Percentiles rank a stretch among this genome's conserved stretches.
Evolutionary conservation across 139 green algal species (phyloP).

Genomic region (Chlamydomonas sp.): DNA sequence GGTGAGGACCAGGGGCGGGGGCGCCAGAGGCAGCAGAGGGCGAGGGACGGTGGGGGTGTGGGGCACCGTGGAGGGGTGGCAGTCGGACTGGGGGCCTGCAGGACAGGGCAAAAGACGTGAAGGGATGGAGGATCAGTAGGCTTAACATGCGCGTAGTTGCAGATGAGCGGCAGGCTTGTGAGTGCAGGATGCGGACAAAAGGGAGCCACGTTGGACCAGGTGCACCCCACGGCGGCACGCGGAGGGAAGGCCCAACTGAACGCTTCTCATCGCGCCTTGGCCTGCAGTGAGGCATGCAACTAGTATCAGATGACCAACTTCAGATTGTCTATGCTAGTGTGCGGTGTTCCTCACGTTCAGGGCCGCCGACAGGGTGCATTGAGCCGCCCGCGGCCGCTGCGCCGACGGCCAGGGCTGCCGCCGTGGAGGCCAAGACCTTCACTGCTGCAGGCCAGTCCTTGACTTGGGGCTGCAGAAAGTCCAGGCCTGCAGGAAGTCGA

Average conservation of each 20-base stretch:
- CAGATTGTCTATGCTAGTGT: neutral
- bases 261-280: no score
- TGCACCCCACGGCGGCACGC: no score
- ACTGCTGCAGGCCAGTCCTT: slow-evolving; percentile 5
- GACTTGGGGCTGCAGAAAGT: neutral
- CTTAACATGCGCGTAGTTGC: no score
- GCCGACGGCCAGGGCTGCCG: neutral
- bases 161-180: no score
- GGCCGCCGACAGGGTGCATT: neutral
- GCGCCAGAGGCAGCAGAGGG: neutral
- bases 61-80: neutral
- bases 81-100: neutral
- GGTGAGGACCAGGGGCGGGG: neutral
- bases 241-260: no score
- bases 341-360: neutral
- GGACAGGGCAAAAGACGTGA: neutral
- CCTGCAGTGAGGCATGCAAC: no score
- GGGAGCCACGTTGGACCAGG: no score
- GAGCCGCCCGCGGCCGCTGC: neutral
- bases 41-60: neutral
- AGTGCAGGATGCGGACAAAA: no score
- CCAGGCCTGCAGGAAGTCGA: neutral
- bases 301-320: no score
- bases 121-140: no score
- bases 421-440: neutral